Evolutionary conservation across 768 basidiomycete genomes (phyloP), one percentile per base, ranked within the genome.

Genomic region (Termitomyces sp.): DNA sequence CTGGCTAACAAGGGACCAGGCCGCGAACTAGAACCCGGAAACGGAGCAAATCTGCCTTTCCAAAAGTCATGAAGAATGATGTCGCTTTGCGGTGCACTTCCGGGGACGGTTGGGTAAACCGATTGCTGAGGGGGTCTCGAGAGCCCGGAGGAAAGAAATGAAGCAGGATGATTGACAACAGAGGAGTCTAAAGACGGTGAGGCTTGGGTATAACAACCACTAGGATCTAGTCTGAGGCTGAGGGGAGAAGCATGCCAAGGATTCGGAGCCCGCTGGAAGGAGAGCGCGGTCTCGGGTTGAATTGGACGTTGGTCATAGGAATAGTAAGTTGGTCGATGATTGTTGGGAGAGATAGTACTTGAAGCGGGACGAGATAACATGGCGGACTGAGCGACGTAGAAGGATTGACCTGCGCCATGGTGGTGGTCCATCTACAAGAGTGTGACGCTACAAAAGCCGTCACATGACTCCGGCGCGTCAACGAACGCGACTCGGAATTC

Each of bases 11-110:
- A 57, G 30, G 74, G 62, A 52, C 69, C 65, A 10, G 71, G 70
- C 4, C 60, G 60, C 5, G 76, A 78, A 15, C 64, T 65, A 53
- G 65, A 69, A 6, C 75, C 76, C 6, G 76, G 75, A 45, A 75
- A 67, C 21, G 77, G 74, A 8, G 74, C 76, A 24, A 78, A 64
- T 45, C 74, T 65, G 14, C 72, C 74, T 57, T 66, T 70, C 76
- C 76, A 77, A 54, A 69, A 72, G 19, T 70, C 69, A 46, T 76
- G 65, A 15, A 74, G 66, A 12, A 50, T 53, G 34, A 45, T 40
- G 8, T 57, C 32, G 4, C n/a, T 21, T 15, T 45, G 41, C 21
- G 45, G 41, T 26, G 48, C 35, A 2, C 19, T 35, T 38, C 53
- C 51, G 24, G 38, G 34, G 11, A 24, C 19, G n/a, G 53, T 41